Conservation (phyloP, 2,329 filamentous ascomycete genomes). For the Penicillium sumatraense region DNA sequence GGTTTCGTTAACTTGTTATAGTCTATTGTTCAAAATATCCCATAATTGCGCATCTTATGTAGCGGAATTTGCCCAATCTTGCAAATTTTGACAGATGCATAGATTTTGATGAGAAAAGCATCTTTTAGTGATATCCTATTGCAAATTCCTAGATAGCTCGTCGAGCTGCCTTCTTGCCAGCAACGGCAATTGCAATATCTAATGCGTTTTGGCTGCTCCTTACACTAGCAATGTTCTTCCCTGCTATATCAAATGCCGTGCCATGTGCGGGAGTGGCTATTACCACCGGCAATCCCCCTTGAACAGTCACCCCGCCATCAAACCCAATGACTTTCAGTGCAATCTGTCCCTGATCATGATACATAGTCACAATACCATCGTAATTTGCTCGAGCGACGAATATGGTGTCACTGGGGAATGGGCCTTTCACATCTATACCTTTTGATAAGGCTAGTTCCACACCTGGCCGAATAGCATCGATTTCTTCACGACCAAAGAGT, state of each 20-base stretch:
- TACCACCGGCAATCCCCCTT: constrained; percentile 37
- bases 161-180: background rate
- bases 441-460: constrained; percentile 27
- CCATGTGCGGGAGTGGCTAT: constrained; percentile 38
- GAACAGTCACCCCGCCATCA: constrained; percentile 41
- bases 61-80: too few relatives aligned
- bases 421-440: constrained; percentile 37
- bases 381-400: constrained; percentile 37
- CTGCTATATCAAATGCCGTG: constrained; percentile 38
- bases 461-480: constrained; percentile 37
- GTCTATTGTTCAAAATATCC: too few relatives aligned
- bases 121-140: background rate
- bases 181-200: constrained; percentile 32
- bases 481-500: constrained; percentile 38
- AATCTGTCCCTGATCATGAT: constrained; percentile 44
- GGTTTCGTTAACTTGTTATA: too few relatives aligned
- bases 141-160: constrained; percentile 5
- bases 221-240: constrained; percentile 34
- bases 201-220: constrained; percentile 40
- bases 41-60: too few relatives aligned
- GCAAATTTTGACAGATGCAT: too few relatives aligned
- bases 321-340: constrained; percentile 41
- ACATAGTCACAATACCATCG: constrained; percentile 44
- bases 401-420: constrained; percentile 42
- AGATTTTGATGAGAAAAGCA: background rate